Base-by-base conservation (phyloP, 768 basidiomycete genomes). In the Mycena venus region DNA sequence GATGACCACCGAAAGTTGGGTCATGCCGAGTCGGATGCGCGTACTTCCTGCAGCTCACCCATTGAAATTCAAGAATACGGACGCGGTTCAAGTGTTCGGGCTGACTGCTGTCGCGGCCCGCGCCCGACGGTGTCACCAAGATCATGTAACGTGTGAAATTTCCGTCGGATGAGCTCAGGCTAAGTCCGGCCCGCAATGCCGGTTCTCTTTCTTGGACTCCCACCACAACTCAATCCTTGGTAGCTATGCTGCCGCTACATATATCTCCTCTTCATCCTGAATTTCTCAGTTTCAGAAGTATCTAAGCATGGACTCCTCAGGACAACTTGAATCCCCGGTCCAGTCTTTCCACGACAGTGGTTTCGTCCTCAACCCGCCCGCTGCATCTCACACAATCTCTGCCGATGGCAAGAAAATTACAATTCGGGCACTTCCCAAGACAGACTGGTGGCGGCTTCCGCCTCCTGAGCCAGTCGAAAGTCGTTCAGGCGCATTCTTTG, bases 361-460 rank as follows among this genome's bases (percentile, higher is more conserved):
- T 9, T 75, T 75, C 42, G 44, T 51, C 27, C 70, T 75, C 3
- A 71, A 67, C 53, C 74, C 74, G 8, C 74, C 69, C 11, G 74
- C 69, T n/a, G 23, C 59, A 21, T 62, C 69, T 8, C 70, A 71
- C 59, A 55, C 65, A 10, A 71, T 75, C 60, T 75, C 74, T 7
- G 31, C 29, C 40, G 64, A 67, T 23, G 74, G 74, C 25, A 68
- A 38, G 19, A 71, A 71, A 27, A 11, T 68, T 53, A 55, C 69
- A 11, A 61, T 75, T 25, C 69, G 65, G 1, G 69, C 74, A 3
- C 55, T 62, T 4, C 65, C 70, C 19, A 62, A 72, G 10, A 75
- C 74, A 7, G 74, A 75, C 15, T 75, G 74, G 74, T 75, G 74
- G 74, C 25, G 74, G 12, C 38, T 68, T 3, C 74, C 74, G 2